Percentiles rank a stretch among this genome's conserved stretches.
Evolutionary conservation across 805 yeast species (phyloP).

Genomic region (Teunomyces kruisii): DNA sequence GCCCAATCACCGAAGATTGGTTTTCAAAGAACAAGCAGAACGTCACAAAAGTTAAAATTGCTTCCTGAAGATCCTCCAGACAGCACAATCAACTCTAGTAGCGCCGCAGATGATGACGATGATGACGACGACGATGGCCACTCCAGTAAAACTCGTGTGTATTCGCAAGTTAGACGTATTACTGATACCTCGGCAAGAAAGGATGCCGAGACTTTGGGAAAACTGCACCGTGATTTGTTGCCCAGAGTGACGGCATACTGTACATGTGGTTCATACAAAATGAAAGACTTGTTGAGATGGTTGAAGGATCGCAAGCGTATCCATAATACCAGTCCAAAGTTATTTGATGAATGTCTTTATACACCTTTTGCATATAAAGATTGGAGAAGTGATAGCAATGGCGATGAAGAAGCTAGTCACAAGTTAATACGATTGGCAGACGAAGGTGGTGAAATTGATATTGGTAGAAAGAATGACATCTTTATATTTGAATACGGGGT

Average conservation of each 20-base stretch:
- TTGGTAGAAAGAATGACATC: slow-evolving; percentile 76
- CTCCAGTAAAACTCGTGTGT: slow-evolving; percentile 48
- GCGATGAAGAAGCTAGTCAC: slow-evolving; percentile 15
- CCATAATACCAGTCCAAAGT: slow-evolving; percentile 77
- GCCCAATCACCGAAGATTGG: slow-evolving; percentile 52
- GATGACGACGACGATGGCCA: slow-evolving; percentile 32
- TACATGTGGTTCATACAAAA: slow-evolving; percentile 87
- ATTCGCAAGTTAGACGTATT: slow-evolving; percentile 80
- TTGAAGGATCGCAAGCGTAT: slow-evolving; percentile 71
- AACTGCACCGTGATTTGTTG: slow-evolving; percentile 74
- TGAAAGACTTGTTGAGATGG: slow-evolving; percentile 87
- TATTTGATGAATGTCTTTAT: slow-evolving; percentile 92
- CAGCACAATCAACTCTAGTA: slow-evolving; percentile 10
- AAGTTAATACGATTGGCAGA: slow-evolving; percentile 72
- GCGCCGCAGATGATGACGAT: slow-evolving; percentile 19
- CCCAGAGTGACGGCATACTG: slow-evolving; percentile 97
- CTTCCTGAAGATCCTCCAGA: slow-evolving; percentile 57
- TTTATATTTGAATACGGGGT: slow-evolving; percentile 96
- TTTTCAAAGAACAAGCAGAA: slow-evolving; percentile 72
- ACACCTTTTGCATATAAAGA: slow-evolving; percentile 85
- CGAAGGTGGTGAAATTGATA: slow-evolving; percentile 93
- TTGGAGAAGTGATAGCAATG: slow-evolving; percentile 54
- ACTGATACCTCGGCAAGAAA: slow-evolving; percentile 86
- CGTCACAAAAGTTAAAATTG: slow-evolving; percentile 69
- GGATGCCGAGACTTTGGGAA: slow-evolving; percentile 92